These are phyloP conservation scores for Pestalotiopsis sp. DNA, from an alignment of 2,329 filamentous ascomycete species.

Conservation along the genomic window DNA sequence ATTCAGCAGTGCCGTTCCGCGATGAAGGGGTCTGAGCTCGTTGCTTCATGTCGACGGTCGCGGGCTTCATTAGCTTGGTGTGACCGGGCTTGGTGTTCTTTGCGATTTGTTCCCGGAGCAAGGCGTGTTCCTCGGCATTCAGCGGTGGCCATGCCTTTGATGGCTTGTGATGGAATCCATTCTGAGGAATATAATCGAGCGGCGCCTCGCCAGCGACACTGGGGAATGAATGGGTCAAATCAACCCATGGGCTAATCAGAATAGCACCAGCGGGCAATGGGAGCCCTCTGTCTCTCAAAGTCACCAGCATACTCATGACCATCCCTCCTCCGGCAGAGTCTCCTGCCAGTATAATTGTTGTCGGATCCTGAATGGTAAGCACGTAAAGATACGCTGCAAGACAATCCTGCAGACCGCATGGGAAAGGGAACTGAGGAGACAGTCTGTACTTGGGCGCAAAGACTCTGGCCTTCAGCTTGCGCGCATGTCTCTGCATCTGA, in stretches of 20 bases:
- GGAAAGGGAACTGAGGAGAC: conserved; percentile 93
- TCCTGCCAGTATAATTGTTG: conserved; percentile 83
- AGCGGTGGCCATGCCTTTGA: conserved; percentile 92
- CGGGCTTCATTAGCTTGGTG: conserved; percentile 38
- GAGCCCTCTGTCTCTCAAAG: conserved; percentile 79
- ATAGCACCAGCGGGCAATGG: conserved; percentile 88
- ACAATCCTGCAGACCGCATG: conserved; percentile 89
- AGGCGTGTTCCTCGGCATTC: conserved; percentile 72
- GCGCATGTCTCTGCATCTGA: conserved; percentile 92
- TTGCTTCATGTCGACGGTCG: conserved; percentile 34
- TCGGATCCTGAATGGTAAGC: conserved; percentile 74
- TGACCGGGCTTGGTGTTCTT: conserved; percentile 37
- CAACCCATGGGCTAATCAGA: conserved; percentile 93
- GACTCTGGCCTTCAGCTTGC: conserved; percentile 88
- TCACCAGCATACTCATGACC: conserved; percentile 78
- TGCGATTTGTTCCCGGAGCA: conserved; percentile 54
- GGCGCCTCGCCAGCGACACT: conserved; percentile 75
- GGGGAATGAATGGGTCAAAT: conserved; percentile 93
- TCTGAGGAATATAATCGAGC: conserved; percentile 84
- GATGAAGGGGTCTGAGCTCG: conserved; percentile 23
- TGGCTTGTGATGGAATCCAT: conserved; percentile 89
- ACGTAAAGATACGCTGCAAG: conserved; percentile 86
- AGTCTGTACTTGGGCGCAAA: conserved; percentile 87
- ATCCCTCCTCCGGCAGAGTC: conserved; percentile 95
- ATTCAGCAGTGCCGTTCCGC: conserved; percentile 13